Percentiles rank a stretch among this genome's conserved stretches.
Evolutionary conservation across 2,329 filamentous ascomycete genomes (phyloP).

Genomic region (Colletotrichum karsti): DNA sequence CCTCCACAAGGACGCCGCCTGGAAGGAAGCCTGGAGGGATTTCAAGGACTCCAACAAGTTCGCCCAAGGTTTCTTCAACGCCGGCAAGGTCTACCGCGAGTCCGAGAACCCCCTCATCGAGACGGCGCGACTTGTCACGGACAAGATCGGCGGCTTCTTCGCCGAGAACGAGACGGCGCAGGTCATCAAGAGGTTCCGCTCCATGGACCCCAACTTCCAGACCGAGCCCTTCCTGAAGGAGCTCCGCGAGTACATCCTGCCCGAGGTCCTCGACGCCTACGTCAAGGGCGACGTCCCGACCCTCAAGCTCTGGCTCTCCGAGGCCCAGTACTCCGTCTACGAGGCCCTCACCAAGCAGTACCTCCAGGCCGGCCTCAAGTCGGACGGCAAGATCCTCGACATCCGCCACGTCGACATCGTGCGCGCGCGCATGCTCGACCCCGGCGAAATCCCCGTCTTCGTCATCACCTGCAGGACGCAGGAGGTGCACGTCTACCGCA

Average conservation of each 20-base stretch:
- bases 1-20: constrained; percentile 94
- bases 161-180: constrained; percentile 97
- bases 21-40: constrained; percentile 98
- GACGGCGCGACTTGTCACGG: constrained; percentile 92
- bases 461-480: constrained; percentile 97
- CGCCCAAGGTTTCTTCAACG: constrained; percentile 86
- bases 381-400: constrained; percentile 93
- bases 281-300: constrained; percentile 95
- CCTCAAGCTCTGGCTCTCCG: constrained; percentile 93
- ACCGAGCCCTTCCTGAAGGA: constrained; percentile 94
- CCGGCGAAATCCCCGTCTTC: constrained; percentile 91
- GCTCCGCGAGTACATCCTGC: constrained; percentile 96
- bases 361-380: constrained; percentile 90
- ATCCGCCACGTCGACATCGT: constrained; percentile 93
- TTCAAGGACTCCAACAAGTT: constrained; percentile 91
- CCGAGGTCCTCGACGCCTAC: constrained; percentile 96
- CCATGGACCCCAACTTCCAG: constrained; percentile 95
- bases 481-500: constrained; percentile 96
- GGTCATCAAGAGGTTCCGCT: constrained; percentile 97
- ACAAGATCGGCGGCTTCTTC: constrained; percentile 93
- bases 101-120: constrained; percentile 96
- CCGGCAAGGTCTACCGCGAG: constrained; percentile 91
- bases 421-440: constrained; percentile 81
- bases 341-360: constrained; percentile 97
- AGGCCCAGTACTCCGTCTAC: constrained; percentile 96